Conservation (phyloP, 1,284 basidiomycete species). For the Waitea zeae region DNA sequence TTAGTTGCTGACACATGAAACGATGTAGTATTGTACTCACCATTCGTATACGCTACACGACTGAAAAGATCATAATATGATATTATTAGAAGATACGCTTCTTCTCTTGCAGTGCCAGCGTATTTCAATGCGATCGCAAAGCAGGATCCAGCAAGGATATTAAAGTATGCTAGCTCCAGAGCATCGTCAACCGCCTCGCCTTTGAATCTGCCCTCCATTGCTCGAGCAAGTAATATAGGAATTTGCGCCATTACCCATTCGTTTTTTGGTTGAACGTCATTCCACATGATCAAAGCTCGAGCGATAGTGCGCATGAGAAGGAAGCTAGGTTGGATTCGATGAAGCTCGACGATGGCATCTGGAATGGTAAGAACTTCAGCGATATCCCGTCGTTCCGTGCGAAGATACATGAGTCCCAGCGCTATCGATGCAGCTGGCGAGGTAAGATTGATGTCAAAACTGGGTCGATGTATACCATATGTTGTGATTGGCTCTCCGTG, state of each 20-base stretch:
- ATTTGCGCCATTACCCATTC: constrained; percentile 71
- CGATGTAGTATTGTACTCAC: constrained; percentile 21
- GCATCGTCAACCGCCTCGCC: constrained; percentile 52
- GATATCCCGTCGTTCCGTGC: constrained; percentile 69
- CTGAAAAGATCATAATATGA: constrained; percentile 69
- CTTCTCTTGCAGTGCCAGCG: constrained; percentile 80
- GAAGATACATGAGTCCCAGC: constrained; percentile 83
- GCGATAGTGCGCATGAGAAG: constrained; percentile 71
- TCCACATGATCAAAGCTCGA: constrained; percentile 79
- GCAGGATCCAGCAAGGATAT: constrained; percentile 80
- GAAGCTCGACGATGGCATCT: constrained; percentile 59
- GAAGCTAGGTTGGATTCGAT: constrained; percentile 79
- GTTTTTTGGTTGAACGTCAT: constrained; percentile 49
- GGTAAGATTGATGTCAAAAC: constrained; percentile 74
- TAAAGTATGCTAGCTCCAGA: constrained; percentile 75
- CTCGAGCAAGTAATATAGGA: constrained; percentile 47
- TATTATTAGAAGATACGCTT: constrained; percentile 73
- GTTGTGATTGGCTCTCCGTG: constrained; percentile 43
- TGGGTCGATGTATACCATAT: constrained; percentile 21
- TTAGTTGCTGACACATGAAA: background rate
- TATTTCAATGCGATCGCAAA: constrained; percentile 87
- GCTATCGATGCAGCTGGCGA: constrained; percentile 85
- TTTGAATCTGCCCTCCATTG: constrained; percentile 32
- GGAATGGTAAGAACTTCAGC: constrained; percentile 77
- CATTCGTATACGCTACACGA: constrained; percentile 41